Conservation (phyloP, 805 yeast species). For the Torulaspora delbrueckii region DNA sequence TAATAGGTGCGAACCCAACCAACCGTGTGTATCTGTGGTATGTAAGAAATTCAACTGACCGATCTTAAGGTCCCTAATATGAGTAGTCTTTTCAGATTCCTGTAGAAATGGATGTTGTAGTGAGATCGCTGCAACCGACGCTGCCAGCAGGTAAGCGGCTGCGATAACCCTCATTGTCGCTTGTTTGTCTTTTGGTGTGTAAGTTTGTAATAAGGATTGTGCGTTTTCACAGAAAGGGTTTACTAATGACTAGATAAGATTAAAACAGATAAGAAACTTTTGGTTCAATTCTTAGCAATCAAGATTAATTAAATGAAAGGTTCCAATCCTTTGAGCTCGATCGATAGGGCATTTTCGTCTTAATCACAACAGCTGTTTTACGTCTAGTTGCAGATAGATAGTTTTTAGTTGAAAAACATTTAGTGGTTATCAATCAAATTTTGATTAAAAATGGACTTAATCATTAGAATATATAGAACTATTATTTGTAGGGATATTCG, state of each 20-base stretch:
- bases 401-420: background rate
- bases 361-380: background rate
- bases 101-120: constrained; percentile 11
- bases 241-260: too few relatives aligned
- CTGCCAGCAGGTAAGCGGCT: background rate
- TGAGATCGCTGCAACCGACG: background rate
- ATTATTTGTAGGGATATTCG: constrained; percentile 75
- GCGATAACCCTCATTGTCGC: background rate
- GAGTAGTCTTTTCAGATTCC: constrained; percentile 1
- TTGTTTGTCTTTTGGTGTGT: background rate
- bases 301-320: too few relatives aligned
- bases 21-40: constrained; percentile 96
- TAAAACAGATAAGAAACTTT: too few relatives aligned
- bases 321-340: too few relatives aligned
- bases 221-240: background rate
- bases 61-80: constrained; percentile 49
- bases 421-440: background rate
- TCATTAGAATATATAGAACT: background rate
- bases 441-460: background rate
- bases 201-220: background rate
- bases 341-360: too few relatives aligned
- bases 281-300: background rate
- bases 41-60: constrained; percentile 81
- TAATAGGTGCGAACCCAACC: constrained; percentile 86
- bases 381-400: background rate